Evolutionary conservation across 1,284 basidiomycete genomes (phyloP).

Genomic region (Sanguinoderma infundibulare): DNA sequence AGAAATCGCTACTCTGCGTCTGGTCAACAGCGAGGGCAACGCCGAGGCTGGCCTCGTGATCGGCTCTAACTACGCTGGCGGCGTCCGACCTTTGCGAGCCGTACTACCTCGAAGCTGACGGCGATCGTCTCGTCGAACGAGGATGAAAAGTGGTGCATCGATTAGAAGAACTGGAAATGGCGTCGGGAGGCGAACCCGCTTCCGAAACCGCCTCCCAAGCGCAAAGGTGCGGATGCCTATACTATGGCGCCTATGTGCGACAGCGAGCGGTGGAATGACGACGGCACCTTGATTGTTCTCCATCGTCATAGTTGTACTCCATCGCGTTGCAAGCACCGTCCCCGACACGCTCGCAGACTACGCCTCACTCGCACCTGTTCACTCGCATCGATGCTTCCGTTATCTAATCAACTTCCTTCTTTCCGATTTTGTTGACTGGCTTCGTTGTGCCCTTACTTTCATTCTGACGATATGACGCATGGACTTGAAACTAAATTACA

Average conservation of each 20-base stretch:
- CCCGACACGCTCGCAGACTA: too few species aligned
- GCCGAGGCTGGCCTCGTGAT: background rate
- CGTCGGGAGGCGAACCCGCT: too few species aligned
- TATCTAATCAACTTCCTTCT: background rate
- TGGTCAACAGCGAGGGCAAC: background rate
- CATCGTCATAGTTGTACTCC: background rate
- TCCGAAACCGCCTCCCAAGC: background rate
- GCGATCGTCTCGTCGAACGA: background rate
- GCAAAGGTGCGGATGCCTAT: background rate
- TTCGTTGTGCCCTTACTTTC: background rate
- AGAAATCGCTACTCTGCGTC: background rate
- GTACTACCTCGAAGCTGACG: background rate
- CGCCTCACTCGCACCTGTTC: background rate
- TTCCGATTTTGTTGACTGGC: background rate
- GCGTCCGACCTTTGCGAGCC: background rate
- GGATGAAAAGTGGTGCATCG: background rate
- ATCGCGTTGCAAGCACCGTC: too few species aligned
- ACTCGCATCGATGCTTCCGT: background rate
- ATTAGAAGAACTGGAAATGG: background rate
- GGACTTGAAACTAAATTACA: too few species aligned
- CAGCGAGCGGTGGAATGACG: background rate
- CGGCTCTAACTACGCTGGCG: background rate
- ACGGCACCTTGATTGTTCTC: background rate
- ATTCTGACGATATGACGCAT: background rate
- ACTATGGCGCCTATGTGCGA: background rate